Conservation (phyloP, 2,329 filamentous ascomycete species). For the Cercospora sp. region DNA sequence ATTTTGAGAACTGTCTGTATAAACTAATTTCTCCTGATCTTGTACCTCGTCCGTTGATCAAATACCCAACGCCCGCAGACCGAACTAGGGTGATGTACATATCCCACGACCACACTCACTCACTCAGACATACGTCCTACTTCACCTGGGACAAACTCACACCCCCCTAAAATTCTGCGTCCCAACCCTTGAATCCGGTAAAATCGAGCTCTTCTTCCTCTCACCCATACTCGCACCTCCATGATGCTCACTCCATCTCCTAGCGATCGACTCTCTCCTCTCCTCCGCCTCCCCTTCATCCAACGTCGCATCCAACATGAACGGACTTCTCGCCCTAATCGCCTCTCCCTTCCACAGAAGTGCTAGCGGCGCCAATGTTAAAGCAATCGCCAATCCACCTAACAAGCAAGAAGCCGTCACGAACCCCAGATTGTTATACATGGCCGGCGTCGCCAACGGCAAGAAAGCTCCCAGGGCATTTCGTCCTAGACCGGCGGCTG, state of each 20-base stretch:
- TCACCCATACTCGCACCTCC: background rate
- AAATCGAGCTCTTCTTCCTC: constrained; percentile 1
- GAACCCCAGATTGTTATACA: constrained; percentile 50
- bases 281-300: constrained; percentile 31
- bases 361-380: constrained; percentile 47
- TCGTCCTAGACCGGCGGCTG: constrained; percentile 48
- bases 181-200: constrained; percentile 1
- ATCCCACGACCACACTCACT: background rate
- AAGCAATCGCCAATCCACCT: constrained; percentile 44
- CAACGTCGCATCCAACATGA: constrained; percentile 34
- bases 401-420: constrained; percentile 50
- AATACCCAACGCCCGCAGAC: background rate
- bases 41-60: background rate
- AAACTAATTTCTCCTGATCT: background rate
- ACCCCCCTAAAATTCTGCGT: background rate
- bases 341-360: constrained; percentile 37
- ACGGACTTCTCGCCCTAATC: constrained; percentile 34
- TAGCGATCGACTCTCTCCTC: constrained; percentile 24
- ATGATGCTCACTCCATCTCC: background rate
- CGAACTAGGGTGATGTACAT: background rate
- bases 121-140: background rate
- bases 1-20: background rate
- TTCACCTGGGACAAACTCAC: background rate
- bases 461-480: constrained; percentile 51
- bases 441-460: constrained; percentile 46